Evolutionary conservation across 768 basidiomycete species (phyloP).

Genomic region (Pleurotus ostreatus): DNA sequence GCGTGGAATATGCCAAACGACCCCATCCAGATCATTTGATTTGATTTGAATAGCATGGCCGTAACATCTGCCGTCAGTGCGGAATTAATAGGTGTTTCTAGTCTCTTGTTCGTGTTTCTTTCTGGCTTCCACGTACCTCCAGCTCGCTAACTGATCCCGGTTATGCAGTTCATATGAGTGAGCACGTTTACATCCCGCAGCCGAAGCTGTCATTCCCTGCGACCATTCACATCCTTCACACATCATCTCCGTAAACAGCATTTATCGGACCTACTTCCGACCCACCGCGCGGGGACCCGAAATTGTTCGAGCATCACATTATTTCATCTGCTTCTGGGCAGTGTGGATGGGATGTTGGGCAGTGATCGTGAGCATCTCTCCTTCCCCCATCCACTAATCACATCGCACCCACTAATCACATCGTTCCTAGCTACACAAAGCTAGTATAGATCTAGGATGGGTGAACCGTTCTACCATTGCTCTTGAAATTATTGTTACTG

Average conservation of each 20-base stretch:
- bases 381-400: neutral
- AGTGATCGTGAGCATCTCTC: conserved; percentile 22
- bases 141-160: neutral
- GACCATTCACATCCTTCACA: neutral
- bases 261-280: conserved; percentile 34
- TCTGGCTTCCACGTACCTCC: conserved; percentile 5
- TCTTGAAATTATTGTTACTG: neutral
- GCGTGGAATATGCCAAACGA: neutral
- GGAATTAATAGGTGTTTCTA: conserved; percentile 41
- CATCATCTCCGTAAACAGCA: conserved; percentile 14
- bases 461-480: conserved; percentile 20
- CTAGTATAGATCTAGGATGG: conserved; percentile 43
- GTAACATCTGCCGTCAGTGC: conserved; percentile 43
- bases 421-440: conserved; percentile 34
- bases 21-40: neutral
- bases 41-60: conserved; percentile 30
- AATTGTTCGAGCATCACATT: conserved; percentile 35
- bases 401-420: neutral
- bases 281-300: conserved; percentile 32
- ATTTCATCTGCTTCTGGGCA: conserved; percentile 38
- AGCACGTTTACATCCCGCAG: conserved; percentile 11
- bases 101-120: conserved; percentile 32
- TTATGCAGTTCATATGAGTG: conserved; percentile 41
- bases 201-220: neutral
- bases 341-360: conserved; percentile 42